phyloP scores from a whole-genome alignment of 768 basidiomycete species.

The Kwoniella bestiolae region DNA sequence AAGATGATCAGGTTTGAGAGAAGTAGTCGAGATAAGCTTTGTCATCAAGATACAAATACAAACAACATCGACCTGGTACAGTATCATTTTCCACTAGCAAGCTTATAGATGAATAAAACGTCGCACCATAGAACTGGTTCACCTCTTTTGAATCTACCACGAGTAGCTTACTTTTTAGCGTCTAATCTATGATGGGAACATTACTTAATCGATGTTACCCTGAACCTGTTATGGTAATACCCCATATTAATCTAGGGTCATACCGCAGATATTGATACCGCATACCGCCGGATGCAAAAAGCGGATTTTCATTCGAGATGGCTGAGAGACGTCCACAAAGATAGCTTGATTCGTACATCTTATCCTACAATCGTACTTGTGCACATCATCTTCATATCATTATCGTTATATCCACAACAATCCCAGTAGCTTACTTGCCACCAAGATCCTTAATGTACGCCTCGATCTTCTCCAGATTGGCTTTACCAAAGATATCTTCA shows the following conservation, averaged over 20 bases:
- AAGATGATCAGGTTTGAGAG: too few relatives aligned
- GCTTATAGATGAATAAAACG: not conserved
- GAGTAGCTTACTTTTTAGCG: not conserved
- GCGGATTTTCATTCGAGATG: not conserved
- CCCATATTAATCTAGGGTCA: constrained; percentile 8
- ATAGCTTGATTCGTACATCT: too few relatives aligned
- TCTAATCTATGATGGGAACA: not conserved
- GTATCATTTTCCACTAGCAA: not conserved
- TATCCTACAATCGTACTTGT: not conserved
- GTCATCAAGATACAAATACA: too few relatives aligned
- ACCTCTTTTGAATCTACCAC: not conserved
- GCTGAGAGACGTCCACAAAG: too few relatives aligned
- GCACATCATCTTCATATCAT: not conserved
- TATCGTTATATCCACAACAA: too few relatives aligned
- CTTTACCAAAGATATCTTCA: not conserved
- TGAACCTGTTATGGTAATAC: constrained; percentile 3
- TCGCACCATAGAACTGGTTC: constrained; percentile 7
- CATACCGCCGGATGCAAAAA: not conserved
- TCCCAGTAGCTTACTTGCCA: too few relatives aligned
- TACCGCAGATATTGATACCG: not conserved
- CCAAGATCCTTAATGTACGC: not conserved
- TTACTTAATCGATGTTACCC: not conserved
- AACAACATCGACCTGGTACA: too few relatives aligned
- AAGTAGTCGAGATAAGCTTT: too few relatives aligned
- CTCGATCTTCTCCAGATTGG: not conserved